Evolutionary conservation across 2,329 filamentous ascomycete genomes (phyloP), one percentile per base, ranked within the genome.

Genomic region (Beauveria scarabaeidicola): DNA sequence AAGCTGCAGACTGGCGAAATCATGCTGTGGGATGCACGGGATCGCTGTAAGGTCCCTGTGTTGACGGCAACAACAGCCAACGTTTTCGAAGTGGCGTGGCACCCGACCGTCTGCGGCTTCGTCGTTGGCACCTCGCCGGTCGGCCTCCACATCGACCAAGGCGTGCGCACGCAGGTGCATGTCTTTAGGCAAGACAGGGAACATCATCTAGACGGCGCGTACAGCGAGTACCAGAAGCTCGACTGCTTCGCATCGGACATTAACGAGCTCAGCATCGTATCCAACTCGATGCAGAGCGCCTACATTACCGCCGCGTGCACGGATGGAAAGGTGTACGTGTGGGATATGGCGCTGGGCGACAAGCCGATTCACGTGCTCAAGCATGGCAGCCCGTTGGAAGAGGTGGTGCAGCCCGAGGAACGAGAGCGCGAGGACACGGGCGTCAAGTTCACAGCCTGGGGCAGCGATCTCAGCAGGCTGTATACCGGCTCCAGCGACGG

Each of bases 401-500:
- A 74, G 32, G 71, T 75, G 38, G 1, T 52, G 40, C 56, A 48
- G 17, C 62, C 71, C 4, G 74, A 74, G 1, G 75, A 82, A 41
- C 70, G 79, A 13, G 81, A 84, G 60, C 71, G 73, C 9, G 81
- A 82, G 54, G 84, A 87, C 61, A 80, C 81, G 0, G 84, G 84
- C 2, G 81, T 86, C 46, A 86, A 86, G 66, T 86, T 87, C 63
- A 79, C 79, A 0, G 78, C 82, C 4, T 87, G 84, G 84, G 84
- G 82, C 1, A 77, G 73, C 17, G 80, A 78, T 0, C 68, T 74
- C 0, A 81, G 84, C 58, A 76, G 83, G 0, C 77, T 87, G 47
- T 87, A 87, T 63, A 86, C 83, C 0, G 84, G 84, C 1, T 82
- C 81, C 0, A 86, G 84, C 1, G 84, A 87, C 62, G 84, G 84